phyloP scores from a whole-genome alignment of 352 stramenopile genomes.

The Phytopythium boreale region DNA sequence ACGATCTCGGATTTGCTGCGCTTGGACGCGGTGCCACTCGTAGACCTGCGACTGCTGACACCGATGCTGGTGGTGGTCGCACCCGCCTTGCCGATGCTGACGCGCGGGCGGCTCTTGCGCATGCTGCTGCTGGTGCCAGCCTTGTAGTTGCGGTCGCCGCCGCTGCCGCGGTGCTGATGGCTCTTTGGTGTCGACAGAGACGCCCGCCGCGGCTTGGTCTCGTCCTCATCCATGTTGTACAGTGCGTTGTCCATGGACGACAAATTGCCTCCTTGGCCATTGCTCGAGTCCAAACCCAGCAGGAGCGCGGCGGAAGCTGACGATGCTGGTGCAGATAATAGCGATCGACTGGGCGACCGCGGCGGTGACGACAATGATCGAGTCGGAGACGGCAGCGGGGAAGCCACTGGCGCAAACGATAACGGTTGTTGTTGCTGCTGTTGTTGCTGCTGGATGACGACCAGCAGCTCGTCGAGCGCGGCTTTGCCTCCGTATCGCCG shows the following conservation, averaged over 20 bases:
- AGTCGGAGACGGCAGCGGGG: neutral
- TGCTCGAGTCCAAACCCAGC: neutral
- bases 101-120: slow-evolving; percentile 1
- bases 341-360: neutral
- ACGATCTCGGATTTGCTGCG: slow-evolving; percentile 5
- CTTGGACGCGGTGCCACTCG: neutral
- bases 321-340: neutral
- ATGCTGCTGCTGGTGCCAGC: slow-evolving; percentile 9
- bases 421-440: slow-evolving; percentile 5
- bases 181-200: slow-evolving; percentile 4
- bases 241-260: neutral
- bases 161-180: slow-evolving; percentile 1
- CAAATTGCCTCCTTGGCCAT: neutral
- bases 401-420: slow-evolving; percentile 6
- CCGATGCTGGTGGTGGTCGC: neutral
- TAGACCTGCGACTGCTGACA: neutral
- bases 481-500: slow-evolving; percentile 42
- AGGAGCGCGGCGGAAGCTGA: neutral
- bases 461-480: slow-evolving; percentile 13
- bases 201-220: neutral
- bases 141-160: slow-evolving; percentile 2
- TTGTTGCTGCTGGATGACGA: slow-evolving; percentile 1
- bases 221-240: neutral
- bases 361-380: neutral
- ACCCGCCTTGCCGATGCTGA: slow-evolving; percentile 1